Evolutionary conservation across 1,139 yeast genomes (phyloP).

Genomic region (Zygosaccharomyces pseudobailii): DNA sequence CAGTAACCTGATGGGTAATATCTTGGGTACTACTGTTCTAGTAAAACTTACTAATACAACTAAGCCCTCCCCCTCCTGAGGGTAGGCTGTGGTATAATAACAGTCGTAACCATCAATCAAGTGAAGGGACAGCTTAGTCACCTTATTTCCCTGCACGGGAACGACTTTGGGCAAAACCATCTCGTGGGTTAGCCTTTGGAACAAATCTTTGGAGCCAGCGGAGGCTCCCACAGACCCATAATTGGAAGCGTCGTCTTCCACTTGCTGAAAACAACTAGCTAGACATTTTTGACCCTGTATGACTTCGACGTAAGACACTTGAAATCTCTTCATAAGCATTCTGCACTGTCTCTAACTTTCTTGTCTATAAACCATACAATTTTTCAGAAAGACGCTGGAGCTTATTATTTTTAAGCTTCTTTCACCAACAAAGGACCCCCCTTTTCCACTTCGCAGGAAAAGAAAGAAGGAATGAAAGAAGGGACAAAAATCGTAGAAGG

Average conservation of each 20-base stretch:
- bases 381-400: too few relatives aligned
- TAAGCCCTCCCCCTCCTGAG: conserved; percentile 13
- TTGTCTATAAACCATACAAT: too few relatives aligned
- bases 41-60: conserved; percentile 28
- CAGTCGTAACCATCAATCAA: conserved; percentile 33
- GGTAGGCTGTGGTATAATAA: conserved; percentile 28
- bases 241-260: conserved; percentile 10
- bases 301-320: conserved; percentile 29
- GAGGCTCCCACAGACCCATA: conserved; percentile 21
- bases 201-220: conserved; percentile 22
- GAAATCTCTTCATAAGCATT: conserved; percentile 21
- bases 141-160: conserved; percentile 31
- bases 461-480: neutral
- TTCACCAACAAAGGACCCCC: neutral
- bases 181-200: conserved; percentile 27
- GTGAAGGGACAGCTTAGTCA: conserved; percentile 29
- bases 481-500: too few relatives aligned
- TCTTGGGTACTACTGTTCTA: conserved; percentile 27
- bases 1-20: conserved; percentile 30
- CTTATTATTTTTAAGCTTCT: too few relatives aligned
- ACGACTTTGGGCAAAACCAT: conserved; percentile 33
- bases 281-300: conserved; percentile 18
- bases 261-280: conserved; percentile 21
- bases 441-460: neutral
- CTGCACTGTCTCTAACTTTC: neutral